phyloP scores from a whole-genome alignment of 768 basidiomycete genomes.

The Podaxis sp. region DNA sequence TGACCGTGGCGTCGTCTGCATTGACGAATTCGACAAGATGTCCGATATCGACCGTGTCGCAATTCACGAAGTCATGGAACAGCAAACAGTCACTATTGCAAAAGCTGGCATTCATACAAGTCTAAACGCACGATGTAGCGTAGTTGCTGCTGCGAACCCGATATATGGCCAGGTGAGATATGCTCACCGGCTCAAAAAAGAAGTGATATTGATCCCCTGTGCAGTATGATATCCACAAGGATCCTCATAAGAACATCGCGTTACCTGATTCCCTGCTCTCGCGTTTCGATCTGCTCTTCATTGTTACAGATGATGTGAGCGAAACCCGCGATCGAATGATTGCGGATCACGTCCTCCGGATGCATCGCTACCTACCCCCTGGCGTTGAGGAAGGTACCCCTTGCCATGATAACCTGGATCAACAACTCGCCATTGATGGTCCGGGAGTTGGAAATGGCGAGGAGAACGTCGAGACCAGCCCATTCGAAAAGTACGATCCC shows the following conservation, averaged over 20 bases:
- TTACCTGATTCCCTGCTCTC: constrained; percentile 96
- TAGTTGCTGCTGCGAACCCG: constrained; percentile 97
- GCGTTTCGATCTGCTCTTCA: constrained; percentile 97
- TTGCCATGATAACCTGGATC: constrained; percentile 79
- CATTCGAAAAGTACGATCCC: constrained; percentile 96
- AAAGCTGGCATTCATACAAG: constrained; percentile 99
- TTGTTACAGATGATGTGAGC: constrained; percentile 97
- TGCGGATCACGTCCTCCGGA: constrained; percentile 94
- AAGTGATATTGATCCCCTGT: constrained; percentile 3
- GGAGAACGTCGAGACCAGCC: constrained; percentile 66
- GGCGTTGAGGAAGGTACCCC: constrained; percentile 97
- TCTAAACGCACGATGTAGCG: constrained; percentile 95
- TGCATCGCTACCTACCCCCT: constrained; percentile 95
- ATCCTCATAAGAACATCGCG: constrained; percentile 98
- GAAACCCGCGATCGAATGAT: constrained; percentile 91
- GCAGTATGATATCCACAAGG: constrained; percentile 98
- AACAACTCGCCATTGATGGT: constrained; percentile 84
- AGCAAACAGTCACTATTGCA: constrained; percentile 98
- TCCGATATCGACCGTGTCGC: constrained; percentile 97
- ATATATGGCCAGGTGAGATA: constrained; percentile 88
- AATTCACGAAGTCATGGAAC: constrained; percentile 99
- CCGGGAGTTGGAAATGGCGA: constrained; percentile 50
- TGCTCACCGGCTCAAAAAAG: background rate
- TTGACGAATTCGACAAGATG: constrained; percentile 99
- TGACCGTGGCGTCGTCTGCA: constrained; percentile 97